Evolutionary conservation across 179 eudicot genomes (phyloP).

Genomic region (Beta macrorhiza): DNA sequence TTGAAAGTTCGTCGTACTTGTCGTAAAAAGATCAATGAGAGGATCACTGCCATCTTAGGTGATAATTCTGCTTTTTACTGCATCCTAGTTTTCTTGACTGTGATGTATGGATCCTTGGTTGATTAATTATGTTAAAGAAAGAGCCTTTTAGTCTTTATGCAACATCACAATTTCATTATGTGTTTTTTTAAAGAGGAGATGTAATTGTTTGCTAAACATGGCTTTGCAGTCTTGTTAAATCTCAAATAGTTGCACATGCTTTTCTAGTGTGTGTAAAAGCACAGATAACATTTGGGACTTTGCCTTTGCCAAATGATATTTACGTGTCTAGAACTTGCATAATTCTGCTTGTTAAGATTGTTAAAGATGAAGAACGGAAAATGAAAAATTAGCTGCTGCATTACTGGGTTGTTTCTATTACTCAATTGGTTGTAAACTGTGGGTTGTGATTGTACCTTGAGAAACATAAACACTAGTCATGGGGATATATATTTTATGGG

Average conservation of each 20-base stretch:
- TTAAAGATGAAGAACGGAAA: background rate
- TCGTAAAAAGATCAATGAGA: conserved; percentile 74
- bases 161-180: background rate
- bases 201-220: background rate
- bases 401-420: background rate
- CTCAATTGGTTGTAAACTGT: background rate
- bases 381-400: background rate
- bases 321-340: background rate
- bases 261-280: background rate
- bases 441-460: background rate
- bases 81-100: background rate
- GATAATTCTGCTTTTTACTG: background rate
- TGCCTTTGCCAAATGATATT: background rate
- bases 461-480: too few relatives aligned
- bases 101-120: background rate
- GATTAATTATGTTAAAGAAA: background rate
- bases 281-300: background rate
- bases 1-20: conserved; percentile 64
- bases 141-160: background rate
- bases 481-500: too few relatives aligned
- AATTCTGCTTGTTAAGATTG: background rate
- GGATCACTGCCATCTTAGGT: conserved; percentile 74
- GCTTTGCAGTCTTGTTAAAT: background rate
- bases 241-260: background rate
- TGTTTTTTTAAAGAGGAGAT: background rate